A percentile compares a stretch with the other conserved stretches of the same genome.
Evolutionary conservation across 2,329 filamentous ascomycete species (phyloP).

Genomic region (Penicillium sp.): DNA sequence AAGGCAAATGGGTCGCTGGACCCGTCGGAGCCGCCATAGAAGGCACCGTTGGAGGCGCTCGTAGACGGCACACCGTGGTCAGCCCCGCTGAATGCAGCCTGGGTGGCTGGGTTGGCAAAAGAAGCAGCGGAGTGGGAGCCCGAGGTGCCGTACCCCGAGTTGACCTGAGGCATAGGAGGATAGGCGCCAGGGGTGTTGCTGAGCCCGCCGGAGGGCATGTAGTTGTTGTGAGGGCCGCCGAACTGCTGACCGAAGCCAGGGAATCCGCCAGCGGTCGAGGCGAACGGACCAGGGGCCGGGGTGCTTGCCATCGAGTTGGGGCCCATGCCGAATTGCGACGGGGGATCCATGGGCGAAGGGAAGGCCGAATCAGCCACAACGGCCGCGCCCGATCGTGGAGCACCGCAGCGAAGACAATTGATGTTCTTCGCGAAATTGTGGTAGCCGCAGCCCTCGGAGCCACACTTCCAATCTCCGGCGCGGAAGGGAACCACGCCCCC

Average conservation of each 20-base stretch:
- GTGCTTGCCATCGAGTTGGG: constrained; percentile 81
- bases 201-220: constrained; percentile 75
- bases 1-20: constrained; percentile 59
- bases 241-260: constrained; percentile 71
- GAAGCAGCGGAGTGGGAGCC: constrained; percentile 76
- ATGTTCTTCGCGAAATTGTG: constrained; percentile 99
- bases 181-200: constrained; percentile 74
- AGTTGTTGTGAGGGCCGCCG: constrained; percentile 74
- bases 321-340: constrained; percentile 76
- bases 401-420: constrained; percentile 91
- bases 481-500: constrained; percentile 91
- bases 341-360: constrained; percentile 81
- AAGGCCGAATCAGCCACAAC: constrained; percentile 92
- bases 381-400: constrained; percentile 85
- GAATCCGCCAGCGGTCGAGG: constrained; percentile 63
- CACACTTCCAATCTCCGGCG: constrained; percentile 98
- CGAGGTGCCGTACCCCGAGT: constrained; percentile 71
- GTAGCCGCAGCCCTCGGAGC: constrained; percentile 93
- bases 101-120: constrained; percentile 88
- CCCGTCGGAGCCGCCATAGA: constrained; percentile 52
- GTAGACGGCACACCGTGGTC: constrained; percentile 73
- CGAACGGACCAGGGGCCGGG: constrained; percentile 70
- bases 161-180: constrained; percentile 60
- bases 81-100: constrained; percentile 88
- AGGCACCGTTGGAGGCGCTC: constrained; percentile 68